phyloP scores from a whole-genome alignment of 2,329 filamentous ascomycete species.

The Teratosphaeria nubilosa region DNA sequence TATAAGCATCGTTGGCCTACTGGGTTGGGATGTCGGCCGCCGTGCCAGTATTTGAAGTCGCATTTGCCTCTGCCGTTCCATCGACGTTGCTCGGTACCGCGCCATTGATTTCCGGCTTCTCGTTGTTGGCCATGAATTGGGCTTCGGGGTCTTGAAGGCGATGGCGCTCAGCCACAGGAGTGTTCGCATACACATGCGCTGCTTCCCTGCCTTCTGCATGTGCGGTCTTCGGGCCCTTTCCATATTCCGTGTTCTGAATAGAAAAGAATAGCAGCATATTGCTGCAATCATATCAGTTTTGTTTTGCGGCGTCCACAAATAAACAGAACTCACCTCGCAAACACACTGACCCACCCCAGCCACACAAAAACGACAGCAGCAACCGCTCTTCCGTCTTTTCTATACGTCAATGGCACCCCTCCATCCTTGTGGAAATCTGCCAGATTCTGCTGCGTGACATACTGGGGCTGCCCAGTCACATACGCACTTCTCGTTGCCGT shows the following conservation, averaged over 20 bases:
- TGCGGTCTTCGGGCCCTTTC: conserved; percentile 28
- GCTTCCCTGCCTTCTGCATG: conserved; percentile 21
- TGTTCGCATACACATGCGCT: conserved; percentile 1
- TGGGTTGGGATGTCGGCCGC: not conserved
- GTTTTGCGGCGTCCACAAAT: not conserved
- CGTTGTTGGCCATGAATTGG: not conserved
- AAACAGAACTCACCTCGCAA: conserved; percentile 30
- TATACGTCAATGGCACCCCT: conserved; percentile 35
- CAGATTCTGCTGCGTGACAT: conserved; percentile 20
- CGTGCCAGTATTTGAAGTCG: not conserved
- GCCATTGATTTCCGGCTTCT: not conserved
- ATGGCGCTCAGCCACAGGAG: not conserved
- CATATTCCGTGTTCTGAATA: conserved; percentile 29
- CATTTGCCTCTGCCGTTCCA: not conserved
- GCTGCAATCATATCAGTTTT: conserved; percentile 14
- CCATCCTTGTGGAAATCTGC: conserved; percentile 24
- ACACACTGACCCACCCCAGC: conserved; percentile 40
- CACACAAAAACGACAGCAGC: conserved; percentile 45
- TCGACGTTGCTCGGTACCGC: not conserved
- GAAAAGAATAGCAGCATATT: conserved; percentile 30
- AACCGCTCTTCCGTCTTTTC: conserved; percentile 40
- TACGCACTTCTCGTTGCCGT: conserved; percentile 37
- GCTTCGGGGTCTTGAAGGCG: not conserved
- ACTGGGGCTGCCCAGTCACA: conserved; percentile 32
- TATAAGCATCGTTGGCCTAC: not conserved